Evolutionary conservation across 2,329 filamentous ascomycete genomes (phyloP), one percentile per base, ranked within the genome.

Genomic region (Fusarium cicatricum): DNA sequence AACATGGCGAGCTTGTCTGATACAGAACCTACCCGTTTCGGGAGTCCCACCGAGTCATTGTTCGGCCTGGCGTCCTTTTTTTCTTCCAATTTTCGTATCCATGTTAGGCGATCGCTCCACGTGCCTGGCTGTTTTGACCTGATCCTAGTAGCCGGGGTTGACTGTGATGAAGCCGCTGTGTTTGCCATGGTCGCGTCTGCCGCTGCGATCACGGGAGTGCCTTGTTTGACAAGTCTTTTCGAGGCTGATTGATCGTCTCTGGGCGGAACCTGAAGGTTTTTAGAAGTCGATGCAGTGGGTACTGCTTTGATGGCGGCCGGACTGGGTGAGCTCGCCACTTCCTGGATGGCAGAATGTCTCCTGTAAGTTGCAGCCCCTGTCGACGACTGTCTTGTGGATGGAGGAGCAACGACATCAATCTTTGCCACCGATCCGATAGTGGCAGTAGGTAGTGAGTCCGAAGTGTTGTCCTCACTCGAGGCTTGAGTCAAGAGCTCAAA

Each of bases 1-100:
- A 58, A 58, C 55, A 58, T 58, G 41, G 55, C 55, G 16, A 58
- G 54, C 41, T 43, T 58, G 31, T 58, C 55, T 1, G 55, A 58
- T 15, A 58, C 55, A 15, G 32, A 53, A 21, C 55, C 55, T 15
- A 48, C 48, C 36, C 55, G 54, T 32, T 58, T 58, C 3, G 49
- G 53, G 2, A 58, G 17, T 16, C 5, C 32, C 2, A 36, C 12
- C 1, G 42, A 17, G 15, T 58, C 55, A 11, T 48, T 57, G 31
- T 58, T 58, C 1, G 54, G 36, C n/a, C 38, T 39, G 5, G 37
- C 14, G 3, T 11, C 26, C 5, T 37, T 41, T 32, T 54, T 58
- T 8, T 58, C 55, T n/a, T 58, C 55, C 2, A 58, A 29, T 5
- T 47, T 58, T 16, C 36, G 41, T 26, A 58, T 58, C 55, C 55